Conservation (phyloP, 2,329 filamentous ascomycete species). For the Penicillium hesseltinei region DNA sequence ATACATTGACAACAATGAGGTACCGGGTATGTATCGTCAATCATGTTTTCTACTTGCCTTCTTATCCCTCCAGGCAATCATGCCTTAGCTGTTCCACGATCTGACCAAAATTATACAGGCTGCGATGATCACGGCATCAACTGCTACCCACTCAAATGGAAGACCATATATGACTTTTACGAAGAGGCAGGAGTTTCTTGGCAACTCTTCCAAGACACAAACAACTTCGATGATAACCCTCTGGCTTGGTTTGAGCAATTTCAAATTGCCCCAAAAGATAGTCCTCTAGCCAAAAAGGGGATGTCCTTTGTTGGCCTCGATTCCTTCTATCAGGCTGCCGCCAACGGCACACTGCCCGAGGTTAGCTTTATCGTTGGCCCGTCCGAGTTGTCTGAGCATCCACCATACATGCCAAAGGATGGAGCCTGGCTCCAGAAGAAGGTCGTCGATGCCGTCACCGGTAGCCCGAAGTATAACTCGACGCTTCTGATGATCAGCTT, state of each 20-base stretch:
- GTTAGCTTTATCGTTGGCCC: conserved; percentile 54
- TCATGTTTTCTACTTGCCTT: not conserved
- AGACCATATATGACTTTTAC: conserved; percentile 51
- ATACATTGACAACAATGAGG: conserved; percentile 54
- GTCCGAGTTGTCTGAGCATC: conserved; percentile 53
- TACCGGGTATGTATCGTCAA: conserved; percentile 37
- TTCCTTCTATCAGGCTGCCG: conserved; percentile 52
- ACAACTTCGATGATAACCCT: conserved; percentile 57
- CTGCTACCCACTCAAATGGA: conserved; percentile 56
- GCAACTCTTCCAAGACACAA: conserved; percentile 51
- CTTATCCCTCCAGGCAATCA: too few species aligned
- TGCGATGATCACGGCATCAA: conserved; percentile 48
- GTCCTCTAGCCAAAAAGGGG: conserved; percentile 47
- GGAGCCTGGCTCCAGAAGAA: conserved; percentile 56
- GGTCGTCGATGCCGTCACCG: conserved; percentile 52
- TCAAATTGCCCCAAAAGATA: conserved; percentile 45
- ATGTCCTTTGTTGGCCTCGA: conserved; percentile 50
- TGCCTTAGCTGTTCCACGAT: not conserved
- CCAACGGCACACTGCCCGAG: conserved; percentile 52
- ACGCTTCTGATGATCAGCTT: conserved; percentile 53
- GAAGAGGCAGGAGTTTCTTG: conserved; percentile 51
- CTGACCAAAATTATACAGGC: conserved; percentile 23
- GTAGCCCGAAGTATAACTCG: conserved; percentile 50
- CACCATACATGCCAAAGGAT: conserved; percentile 53
- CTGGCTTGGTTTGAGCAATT: conserved; percentile 55